A percentile compares a stretch with the other conserved stretches of the same genome.
Evolutionary conservation across 2,329 filamentous ascomycete species (phyloP).

Genomic region (Penicillium paneum): DNA sequence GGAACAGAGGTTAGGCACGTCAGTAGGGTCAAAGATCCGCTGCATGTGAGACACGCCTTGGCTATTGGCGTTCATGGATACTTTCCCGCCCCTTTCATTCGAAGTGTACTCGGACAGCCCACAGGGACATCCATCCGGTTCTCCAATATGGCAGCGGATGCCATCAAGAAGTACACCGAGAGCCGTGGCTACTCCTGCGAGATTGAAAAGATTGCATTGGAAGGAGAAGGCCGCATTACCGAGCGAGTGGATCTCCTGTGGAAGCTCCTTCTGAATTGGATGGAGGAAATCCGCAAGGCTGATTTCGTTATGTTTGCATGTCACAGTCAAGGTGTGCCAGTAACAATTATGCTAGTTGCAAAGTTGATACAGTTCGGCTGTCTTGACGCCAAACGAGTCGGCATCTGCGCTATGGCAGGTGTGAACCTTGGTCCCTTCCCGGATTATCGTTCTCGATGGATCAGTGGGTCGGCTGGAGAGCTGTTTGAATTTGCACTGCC

Average conservation of each 20-base stretch:
- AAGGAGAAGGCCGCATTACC: slow-evolving; percentile 88
- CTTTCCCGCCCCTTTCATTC: slow-evolving; percentile 80
- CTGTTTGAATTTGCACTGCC: slow-evolving; percentile 89
- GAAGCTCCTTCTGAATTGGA: slow-evolving; percentile 93
- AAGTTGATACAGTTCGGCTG: slow-evolving; percentile 90
- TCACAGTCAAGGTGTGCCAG: slow-evolving; percentile 93
- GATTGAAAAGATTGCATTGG: slow-evolving; percentile 89
- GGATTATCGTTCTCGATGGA: slow-evolving; percentile 83
- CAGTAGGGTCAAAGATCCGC: slow-evolving; percentile 64
- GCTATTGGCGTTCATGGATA: slow-evolving; percentile 94
- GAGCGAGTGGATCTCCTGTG: slow-evolving; percentile 89
- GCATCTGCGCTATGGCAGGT: slow-evolving; percentile 84
- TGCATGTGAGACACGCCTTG: slow-evolving; percentile 76
- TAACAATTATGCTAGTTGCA: slow-evolving; percentile 85
- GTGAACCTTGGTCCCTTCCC: slow-evolving; percentile 91
- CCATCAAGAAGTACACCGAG: slow-evolving; percentile 79
- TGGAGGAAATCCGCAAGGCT: slow-evolving; percentile 80
- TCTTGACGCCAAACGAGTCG: slow-evolving; percentile 71
- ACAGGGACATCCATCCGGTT: slow-evolving; percentile 95
- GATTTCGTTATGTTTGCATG: slow-evolving; percentile 91
- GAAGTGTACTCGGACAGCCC: slow-evolving; percentile 89
- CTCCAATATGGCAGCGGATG: slow-evolving; percentile 77
- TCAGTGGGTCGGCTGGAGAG: slow-evolving; percentile 88
- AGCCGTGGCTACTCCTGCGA: slow-evolving; percentile 70
- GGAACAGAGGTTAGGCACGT: slow-evolving; percentile 66